Conservation (phyloP, 345 rosid species). For the Moricandia moricandioides region DNA sequence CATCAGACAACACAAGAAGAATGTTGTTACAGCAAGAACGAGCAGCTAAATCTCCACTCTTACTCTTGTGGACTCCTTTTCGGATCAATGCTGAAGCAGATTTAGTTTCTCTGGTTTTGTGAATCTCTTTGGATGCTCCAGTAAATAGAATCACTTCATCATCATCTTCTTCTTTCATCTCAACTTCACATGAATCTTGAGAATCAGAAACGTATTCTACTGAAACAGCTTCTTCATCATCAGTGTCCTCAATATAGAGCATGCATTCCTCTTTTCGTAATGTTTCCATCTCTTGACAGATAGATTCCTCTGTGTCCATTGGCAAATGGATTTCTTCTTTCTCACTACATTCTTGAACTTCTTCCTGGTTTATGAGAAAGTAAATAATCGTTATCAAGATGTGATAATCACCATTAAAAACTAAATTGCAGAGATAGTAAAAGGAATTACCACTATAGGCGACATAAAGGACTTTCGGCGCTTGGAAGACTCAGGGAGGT, state of each 20-base stretch:
- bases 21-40: constrained; percentile 6
- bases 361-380: constrained; percentile 48
- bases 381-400: background rate
- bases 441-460: constrained; percentile 49
- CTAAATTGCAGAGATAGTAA: background rate
- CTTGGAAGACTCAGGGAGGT: constrained; percentile 22
- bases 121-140: constrained; percentile 15
- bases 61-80: constrained; percentile 12
- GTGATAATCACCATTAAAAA: background rate
- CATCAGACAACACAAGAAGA: constrained; percentile 35
- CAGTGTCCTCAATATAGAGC: constrained; percentile 31
- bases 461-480: constrained; percentile 35
- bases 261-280: constrained; percentile 6
- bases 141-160: constrained; percentile 12
- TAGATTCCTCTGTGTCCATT: constrained; percentile 22
- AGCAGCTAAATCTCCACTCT: background rate
- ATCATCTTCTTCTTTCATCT: constrained; percentile 8
- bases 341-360: constrained; percentile 44
- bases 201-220: constrained; percentile 30
- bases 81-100: constrained; percentile 8
- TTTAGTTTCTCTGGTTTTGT: background rate
- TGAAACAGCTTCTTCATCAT: constrained; percentile 27
- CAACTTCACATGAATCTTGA: constrained; percentile 20
- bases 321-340: constrained; percentile 28
- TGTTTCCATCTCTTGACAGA: constrained; percentile 1